Conservation (phyloP, 73 alveolate species). For the Paraurostyla sp. region DNA sequence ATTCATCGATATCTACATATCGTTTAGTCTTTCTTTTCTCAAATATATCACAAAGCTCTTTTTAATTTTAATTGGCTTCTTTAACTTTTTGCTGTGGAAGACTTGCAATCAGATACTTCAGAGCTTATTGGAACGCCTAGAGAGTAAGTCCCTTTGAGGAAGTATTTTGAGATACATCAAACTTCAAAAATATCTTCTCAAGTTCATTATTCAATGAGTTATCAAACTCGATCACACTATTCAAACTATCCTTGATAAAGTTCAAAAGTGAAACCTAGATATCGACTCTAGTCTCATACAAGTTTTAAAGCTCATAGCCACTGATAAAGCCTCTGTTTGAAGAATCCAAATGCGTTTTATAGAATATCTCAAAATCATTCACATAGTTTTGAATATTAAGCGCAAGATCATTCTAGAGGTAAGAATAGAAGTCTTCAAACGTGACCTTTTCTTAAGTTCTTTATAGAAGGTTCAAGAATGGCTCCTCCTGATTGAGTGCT, state of each 20-base stretch:
- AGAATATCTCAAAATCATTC: background rate
- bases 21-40: conserved; percentile 10
- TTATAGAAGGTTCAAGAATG: background rate
- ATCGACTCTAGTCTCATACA: background rate
- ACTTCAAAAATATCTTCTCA: conserved; percentile 3
- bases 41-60: background rate
- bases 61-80: background rate
- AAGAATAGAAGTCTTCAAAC: background rate
- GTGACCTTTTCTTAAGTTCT: background rate
- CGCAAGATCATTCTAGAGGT: background rate
- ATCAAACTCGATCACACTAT: conserved; percentile 5
- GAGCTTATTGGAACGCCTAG: background rate
- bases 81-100: background rate
- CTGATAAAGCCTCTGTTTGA: conserved; percentile 22
- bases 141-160: conserved; percentile 11
- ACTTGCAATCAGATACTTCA: background rate
- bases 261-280: background rate
- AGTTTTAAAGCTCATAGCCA: conserved; percentile 11
- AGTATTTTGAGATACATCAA: background rate
- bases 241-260: conserved; percentile 9
- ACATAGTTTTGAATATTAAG: background rate
- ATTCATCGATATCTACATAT: background rate
- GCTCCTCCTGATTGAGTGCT: background rate
- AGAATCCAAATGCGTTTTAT: background rate
- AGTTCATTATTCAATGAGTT: conserved; percentile 3